Evolutionary conservation across 345 rosid species (phyloP), one percentile per base, ranked within the genome.

Genomic region (Eucalyptus marginata): DNA sequence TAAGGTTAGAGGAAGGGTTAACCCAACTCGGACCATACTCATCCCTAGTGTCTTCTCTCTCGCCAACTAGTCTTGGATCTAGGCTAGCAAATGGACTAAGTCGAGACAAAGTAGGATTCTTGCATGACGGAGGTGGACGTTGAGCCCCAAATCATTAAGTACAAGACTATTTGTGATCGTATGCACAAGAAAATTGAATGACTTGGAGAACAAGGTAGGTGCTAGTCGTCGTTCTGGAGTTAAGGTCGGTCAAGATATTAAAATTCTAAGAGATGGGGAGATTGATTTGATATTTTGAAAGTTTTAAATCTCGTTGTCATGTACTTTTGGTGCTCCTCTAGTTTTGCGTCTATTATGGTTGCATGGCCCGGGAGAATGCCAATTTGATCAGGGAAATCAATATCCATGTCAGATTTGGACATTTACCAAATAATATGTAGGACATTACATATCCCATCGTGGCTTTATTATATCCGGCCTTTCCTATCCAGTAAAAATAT

Each of bases 1-100:
- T 0, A 52, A 2, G 58, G 58, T 52, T 52, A 3, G 25, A 10
- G 8, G 10, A 4, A 52, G 10, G 25, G 58, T 52, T 4, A 52
- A 7, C 2, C 58, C 10, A 52, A 52, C 10, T 52, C 0, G 0
- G 2, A 52, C 10, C 25, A 52, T 52, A 3, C 24, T 52, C 10
- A 20, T 2, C 24, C 0, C 1, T 20, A 52, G 1, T 52, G 25
- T 52, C 10, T 52, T 52, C 58, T 52, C 58, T 5, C 58, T 2
- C 2, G 0, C 58, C 25, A 52, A 52, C 10, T 0, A 20, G 12
- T 43, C 79, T 0, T 66, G 6, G 24, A 68, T 33, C 1, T 20
- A 1, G 43, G 83, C 83, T 36, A 76, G 83, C 12, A 13, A 24
- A 20, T 36, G 46, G 46, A 36, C 3, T 71, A 2, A 27, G 15